Conservation (phyloP, 345 rosid species). For the Hypericum androsaemum region DNA sequence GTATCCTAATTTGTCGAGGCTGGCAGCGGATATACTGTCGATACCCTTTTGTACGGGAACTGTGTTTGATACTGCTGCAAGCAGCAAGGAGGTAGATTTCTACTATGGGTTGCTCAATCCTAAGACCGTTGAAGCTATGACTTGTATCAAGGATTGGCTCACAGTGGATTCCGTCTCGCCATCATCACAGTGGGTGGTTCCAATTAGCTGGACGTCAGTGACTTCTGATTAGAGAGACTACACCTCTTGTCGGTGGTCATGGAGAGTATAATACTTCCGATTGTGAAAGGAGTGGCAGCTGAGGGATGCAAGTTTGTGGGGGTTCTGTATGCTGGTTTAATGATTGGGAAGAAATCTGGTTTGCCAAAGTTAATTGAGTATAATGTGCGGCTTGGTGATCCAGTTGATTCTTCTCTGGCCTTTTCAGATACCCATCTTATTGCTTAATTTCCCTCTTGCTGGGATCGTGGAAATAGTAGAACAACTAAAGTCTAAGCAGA, state of each 20-base stretch:
- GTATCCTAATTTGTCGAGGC: constrained; percentile 71
- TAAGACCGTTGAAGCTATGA: constrained; percentile 77
- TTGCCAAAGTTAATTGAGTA: constrained; percentile 90
- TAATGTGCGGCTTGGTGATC: constrained; percentile 97
- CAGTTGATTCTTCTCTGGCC: too few species aligned
- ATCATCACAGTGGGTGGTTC: too few species aligned
- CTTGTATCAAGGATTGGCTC: constrained; percentile 86
- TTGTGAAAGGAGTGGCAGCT: constrained; percentile 80
- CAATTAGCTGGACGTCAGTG: too few species aligned
- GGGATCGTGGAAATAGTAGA: too few species aligned
- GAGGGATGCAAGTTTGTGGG: constrained; percentile 93
- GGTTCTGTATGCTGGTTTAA: constrained; percentile 82
- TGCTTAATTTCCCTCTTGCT: too few species aligned
- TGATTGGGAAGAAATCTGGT: constrained; percentile 88
- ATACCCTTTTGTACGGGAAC: constrained; percentile 56
- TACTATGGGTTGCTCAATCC: constrained; percentile 67
- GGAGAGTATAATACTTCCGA: constrained; percentile 77
- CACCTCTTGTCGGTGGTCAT: constrained; percentile 60
- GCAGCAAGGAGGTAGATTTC: constrained; percentile 52
- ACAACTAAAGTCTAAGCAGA: too few species aligned
- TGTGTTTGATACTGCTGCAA: constrained; percentile 46
- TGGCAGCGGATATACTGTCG: constrained; percentile 76
- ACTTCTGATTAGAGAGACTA: too few species aligned
- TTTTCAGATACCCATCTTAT: too few species aligned
- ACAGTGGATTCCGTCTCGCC: too few species aligned